Conservation (phyloP, 2,329 filamentous ascomycete genomes). For the Penicillium sp. region DNA sequence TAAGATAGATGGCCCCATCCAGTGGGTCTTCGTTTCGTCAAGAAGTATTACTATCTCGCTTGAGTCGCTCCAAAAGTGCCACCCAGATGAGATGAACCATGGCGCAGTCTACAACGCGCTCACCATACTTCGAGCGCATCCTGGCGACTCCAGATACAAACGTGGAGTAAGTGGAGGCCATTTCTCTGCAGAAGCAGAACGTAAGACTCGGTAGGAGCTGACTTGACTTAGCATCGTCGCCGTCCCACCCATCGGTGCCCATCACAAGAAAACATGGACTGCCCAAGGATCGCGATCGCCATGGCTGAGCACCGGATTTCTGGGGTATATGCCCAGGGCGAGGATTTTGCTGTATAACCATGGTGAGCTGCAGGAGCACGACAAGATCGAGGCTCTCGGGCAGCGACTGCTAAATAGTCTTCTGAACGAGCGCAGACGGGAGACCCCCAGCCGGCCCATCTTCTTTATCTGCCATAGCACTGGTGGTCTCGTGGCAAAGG, state of each 20-base stretch:
- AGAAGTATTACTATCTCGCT: not conserved
- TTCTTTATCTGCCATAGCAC: constrained; percentile 67
- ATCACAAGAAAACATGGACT: constrained; percentile 35
- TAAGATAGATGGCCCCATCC: constrained; percentile 6
- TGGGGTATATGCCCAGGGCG: constrained; percentile 26
- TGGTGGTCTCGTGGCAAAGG: constrained; percentile 64
- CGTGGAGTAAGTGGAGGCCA: constrained; percentile 32
- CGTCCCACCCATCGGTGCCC: constrained; percentile 41
- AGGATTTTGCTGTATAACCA: constrained; percentile 36
- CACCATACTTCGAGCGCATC: constrained; percentile 23
- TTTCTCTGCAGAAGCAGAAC: not conserved
- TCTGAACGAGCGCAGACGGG: constrained; percentile 24
- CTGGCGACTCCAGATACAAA: constrained; percentile 18
- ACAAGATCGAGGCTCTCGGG: constrained; percentile 33
- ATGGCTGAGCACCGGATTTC: constrained; percentile 33
- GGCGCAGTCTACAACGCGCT: constrained; percentile 11
- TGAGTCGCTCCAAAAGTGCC: not conserved
- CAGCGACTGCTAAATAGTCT: constrained; percentile 30
- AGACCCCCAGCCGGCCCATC: constrained; percentile 50
- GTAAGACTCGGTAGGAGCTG: not conserved
- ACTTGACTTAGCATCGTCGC: constrained; percentile 35
- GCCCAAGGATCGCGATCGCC: constrained; percentile 21
- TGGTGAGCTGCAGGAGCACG: constrained; percentile 28
- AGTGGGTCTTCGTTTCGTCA: not conserved
- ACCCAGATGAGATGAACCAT: constrained; percentile 5